A percentile compares a stretch with the other conserved stretches of the same genome.
These are phyloP conservation scores for Eucalyptus sp. DNA, from an alignment of 345 rosid genomes.

Conservation along the genomic window DNA sequence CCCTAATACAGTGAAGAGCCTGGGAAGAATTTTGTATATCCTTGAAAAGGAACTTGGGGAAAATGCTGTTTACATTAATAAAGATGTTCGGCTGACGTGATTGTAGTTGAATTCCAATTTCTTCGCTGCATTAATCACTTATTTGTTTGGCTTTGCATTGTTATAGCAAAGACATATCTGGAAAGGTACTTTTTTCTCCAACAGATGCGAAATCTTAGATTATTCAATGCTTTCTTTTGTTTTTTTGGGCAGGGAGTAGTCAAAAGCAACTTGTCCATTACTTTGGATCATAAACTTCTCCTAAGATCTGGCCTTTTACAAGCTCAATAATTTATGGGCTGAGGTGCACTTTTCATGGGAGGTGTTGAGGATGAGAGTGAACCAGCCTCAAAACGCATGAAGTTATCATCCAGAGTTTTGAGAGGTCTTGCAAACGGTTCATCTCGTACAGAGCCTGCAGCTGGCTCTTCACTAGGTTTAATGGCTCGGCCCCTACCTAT, in stretches of 20 bases:
- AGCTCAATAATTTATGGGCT: slow-evolving; percentile 39
- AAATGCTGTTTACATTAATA: neutral
- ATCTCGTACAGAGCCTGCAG: slow-evolving; percentile 15
- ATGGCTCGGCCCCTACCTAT: slow-evolving; percentile 52
- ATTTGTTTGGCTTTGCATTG: neutral
- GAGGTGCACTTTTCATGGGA: slow-evolving; percentile 59
- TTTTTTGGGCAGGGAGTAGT: slow-evolving; percentile 10
- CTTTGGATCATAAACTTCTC: neutral
- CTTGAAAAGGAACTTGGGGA: neutral
- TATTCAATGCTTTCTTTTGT: neutral
- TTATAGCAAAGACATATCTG: neutral
- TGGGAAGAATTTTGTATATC: neutral
- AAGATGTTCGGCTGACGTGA: neutral
- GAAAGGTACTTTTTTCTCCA: neutral
- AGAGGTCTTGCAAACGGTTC: slow-evolving; percentile 35
- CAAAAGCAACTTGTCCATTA: neutral
- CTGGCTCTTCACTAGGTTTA: slow-evolving; percentile 28
- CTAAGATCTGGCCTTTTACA: neutral
- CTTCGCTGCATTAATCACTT: neutral
- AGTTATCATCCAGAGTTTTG: slow-evolving; percentile 22
- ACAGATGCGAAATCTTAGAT: neutral
- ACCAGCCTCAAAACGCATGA: slow-evolving; percentile 52
- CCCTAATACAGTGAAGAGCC: neutral
- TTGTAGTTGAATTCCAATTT: neutral
- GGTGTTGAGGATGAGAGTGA: slow-evolving; percentile 49